These are phyloP conservation scores for Trichosanthes cucumerina DNA, from an alignment of 306 rosid genomes.

Conservation along the genomic window DNA sequence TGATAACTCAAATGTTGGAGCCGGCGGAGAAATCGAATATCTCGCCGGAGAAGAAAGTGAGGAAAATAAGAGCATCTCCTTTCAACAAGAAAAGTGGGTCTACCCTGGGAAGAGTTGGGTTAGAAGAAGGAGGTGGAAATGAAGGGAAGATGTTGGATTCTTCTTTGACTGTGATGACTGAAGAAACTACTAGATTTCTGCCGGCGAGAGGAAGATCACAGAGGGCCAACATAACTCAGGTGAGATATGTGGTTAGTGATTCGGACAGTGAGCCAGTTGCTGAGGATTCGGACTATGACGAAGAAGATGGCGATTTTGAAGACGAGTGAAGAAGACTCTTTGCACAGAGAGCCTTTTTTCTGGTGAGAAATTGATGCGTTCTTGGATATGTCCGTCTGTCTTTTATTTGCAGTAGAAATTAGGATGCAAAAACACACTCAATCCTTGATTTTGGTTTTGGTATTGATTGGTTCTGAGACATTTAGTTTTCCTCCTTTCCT, in stretches of 20 bases:
- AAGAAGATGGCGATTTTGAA: slow-evolving; percentile 24
- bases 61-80: slow-evolving; percentile 87
- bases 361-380: no score
- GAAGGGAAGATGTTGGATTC: slow-evolving; percentile 24
- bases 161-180: slow-evolving; percentile 20
- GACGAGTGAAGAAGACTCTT: not conserved
- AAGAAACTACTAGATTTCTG: slow-evolving; percentile 22
- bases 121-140: slow-evolving; percentile 9
- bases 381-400: no score
- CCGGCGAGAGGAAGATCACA: slow-evolving; percentile 38
- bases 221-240: slow-evolving; percentile 40
- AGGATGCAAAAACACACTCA: no score
- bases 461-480: no score
- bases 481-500: no score
- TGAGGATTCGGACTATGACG: slow-evolving; percentile 42
- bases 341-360: no score
- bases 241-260: slow-evolving; percentile 50
- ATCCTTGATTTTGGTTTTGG: no score
- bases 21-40: slow-evolving; percentile 35
- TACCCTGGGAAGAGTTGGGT: slow-evolving; percentile 26
- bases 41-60: slow-evolving; percentile 79
- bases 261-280: slow-evolving; percentile 39
- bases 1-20: slow-evolving; percentile 51
- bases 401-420: no score
- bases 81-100: slow-evolving; percentile 82